Percentiles rank a stretch among this genome's conserved stretches.
phyloP scores from a whole-genome alignment of 176 grass and related monocot species.

The Metroxylon sagu region DNA sequence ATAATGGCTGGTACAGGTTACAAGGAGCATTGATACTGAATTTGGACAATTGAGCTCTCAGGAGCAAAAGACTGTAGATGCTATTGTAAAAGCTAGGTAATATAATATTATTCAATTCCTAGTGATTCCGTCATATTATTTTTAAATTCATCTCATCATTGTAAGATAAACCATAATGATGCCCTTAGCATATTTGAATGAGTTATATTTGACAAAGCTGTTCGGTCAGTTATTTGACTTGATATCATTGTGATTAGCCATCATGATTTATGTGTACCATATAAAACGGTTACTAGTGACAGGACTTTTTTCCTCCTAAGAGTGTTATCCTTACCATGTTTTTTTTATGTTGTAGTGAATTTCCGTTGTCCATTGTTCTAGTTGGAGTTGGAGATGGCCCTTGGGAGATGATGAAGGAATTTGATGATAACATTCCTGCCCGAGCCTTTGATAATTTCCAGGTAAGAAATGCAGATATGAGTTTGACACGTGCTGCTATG shows the following conservation, averaged over 20 bases:
- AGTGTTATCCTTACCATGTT: neutral
- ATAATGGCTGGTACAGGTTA: conserved; percentile 28
- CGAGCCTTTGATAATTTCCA: conserved; percentile 21
- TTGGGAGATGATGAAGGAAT: conserved; percentile 26
- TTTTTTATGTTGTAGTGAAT: neutral
- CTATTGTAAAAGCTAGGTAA: conserved; percentile 93
- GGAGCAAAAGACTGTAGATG: conserved; percentile 77
- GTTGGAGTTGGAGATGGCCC: conserved; percentile 24
- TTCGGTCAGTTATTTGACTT: too few relatives aligned
- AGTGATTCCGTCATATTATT: too few relatives aligned
- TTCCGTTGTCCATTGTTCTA: conserved; percentile 17
- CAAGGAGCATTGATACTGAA: conserved; percentile 61
- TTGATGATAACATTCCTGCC: conserved; percentile 17
- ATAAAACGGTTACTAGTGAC: too few relatives aligned
- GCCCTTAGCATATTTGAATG: too few relatives aligned
- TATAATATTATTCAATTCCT: conserved; percentile 5
- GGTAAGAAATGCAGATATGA: neutral
- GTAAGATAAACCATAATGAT: too few relatives aligned
- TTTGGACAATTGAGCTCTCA: conserved; percentile 63
- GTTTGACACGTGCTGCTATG: too few relatives aligned
- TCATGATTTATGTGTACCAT: too few relatives aligned
- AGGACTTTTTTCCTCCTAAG: neutral
- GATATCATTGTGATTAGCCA: too few relatives aligned
- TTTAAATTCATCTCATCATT: too few relatives aligned
- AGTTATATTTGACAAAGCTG: too few relatives aligned